Evolutionary conservation across 148 eudicot species (phyloP).

Genomic region (Silene uniflora): DNA sequence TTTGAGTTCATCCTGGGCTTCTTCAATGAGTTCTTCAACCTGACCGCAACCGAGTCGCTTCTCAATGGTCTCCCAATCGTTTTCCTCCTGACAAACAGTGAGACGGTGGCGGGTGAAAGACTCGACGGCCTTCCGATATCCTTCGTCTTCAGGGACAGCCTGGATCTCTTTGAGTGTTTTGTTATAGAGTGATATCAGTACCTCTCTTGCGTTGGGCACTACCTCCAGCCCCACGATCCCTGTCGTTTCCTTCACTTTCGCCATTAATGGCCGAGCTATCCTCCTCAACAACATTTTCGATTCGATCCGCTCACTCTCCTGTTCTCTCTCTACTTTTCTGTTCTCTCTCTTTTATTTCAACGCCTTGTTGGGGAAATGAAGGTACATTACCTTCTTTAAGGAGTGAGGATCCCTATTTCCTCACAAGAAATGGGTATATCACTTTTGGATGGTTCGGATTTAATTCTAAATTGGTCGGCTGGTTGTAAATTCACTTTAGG

Average conservation of each 20-base stretch:
- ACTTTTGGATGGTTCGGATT: too few relatives aligned
- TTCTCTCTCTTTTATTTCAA: too few relatives aligned
- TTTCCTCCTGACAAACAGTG: slow-evolving; percentile 67
- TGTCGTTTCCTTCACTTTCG: slow-evolving; percentile 84
- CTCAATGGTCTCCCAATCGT: slow-evolving; percentile 72
- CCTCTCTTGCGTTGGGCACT: slow-evolving; percentile 81
- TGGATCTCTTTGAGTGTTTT: slow-evolving; percentile 87
- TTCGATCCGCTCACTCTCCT: not conserved
- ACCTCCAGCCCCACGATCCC: slow-evolving; percentile 90
- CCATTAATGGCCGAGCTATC: slow-evolving; percentile 75
- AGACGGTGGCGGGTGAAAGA: slow-evolving; percentile 85
- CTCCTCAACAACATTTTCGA: slow-evolving; percentile 67
- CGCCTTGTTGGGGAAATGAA: too few relatives aligned
- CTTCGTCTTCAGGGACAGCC: slow-evolving; percentile 81
- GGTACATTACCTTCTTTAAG: too few relatives aligned
- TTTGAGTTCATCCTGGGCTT: slow-evolving; percentile 75
- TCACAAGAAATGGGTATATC: too few relatives aligned
- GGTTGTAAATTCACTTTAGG: too few relatives aligned
- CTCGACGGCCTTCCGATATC: slow-evolving; percentile 89
- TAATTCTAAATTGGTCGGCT: too few relatives aligned
- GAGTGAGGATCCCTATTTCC: too few relatives aligned
- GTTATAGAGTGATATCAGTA: slow-evolving; percentile 63
- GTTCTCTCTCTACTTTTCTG: too few relatives aligned
- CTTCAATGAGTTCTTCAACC: slow-evolving; percentile 90
- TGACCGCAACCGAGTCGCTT: slow-evolving; percentile 77